phyloP scores from a whole-genome alignment of 1,284 basidiomycete species.

The Laetiporus sulphureus region DNA sequence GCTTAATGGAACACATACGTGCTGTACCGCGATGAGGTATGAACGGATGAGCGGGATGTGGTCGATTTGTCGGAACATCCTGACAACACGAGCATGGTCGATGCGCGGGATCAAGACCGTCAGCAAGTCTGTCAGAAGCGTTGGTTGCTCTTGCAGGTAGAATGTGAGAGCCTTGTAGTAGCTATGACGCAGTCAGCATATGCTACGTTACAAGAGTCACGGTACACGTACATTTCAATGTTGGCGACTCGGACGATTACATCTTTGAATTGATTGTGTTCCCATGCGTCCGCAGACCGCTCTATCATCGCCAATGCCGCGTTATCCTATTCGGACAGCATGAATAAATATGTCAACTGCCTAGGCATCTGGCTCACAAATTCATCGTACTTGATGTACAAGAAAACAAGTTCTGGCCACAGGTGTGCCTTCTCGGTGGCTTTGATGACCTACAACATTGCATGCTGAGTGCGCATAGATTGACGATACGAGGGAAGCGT shows the following conservation, averaged over 20 bases:
- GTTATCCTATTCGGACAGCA: slow-evolving; percentile 64
- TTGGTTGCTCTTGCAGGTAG: slow-evolving; percentile 92
- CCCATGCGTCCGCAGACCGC: slow-evolving; percentile 94
- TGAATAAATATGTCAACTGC: slow-evolving; percentile 5
- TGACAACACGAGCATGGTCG: slow-evolving; percentile 92
- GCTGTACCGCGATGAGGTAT: slow-evolving; percentile 96
- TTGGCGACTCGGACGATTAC: slow-evolving; percentile 94
- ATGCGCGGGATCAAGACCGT: slow-evolving; percentile 90
- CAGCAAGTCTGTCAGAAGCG: slow-evolving; percentile 88
- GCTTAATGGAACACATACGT: slow-evolving; percentile 42
- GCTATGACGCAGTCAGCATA: slow-evolving; percentile 29
- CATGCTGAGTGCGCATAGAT: slow-evolving; percentile 13
- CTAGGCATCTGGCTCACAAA: slow-evolving; percentile 47
- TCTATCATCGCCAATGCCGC: slow-evolving; percentile 98
- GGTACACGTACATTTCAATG: slow-evolving; percentile 78
- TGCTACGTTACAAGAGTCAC: background rate
- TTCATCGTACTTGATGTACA: slow-evolving; percentile 98
- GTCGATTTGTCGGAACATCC: slow-evolving; percentile 93
- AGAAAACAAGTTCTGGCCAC: slow-evolving; percentile 98
- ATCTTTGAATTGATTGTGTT: slow-evolving; percentile 99
- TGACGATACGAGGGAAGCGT: slow-evolving; percentile 5
- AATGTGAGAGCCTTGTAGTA: slow-evolving; percentile 87
- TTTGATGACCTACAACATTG: slow-evolving; percentile 85
- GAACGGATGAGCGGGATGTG: slow-evolving; percentile 93
- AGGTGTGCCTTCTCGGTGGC: slow-evolving; percentile 95